phyloP scores from a whole-genome alignment of 305 asterid species.

The Striga hermonthica region DNA sequence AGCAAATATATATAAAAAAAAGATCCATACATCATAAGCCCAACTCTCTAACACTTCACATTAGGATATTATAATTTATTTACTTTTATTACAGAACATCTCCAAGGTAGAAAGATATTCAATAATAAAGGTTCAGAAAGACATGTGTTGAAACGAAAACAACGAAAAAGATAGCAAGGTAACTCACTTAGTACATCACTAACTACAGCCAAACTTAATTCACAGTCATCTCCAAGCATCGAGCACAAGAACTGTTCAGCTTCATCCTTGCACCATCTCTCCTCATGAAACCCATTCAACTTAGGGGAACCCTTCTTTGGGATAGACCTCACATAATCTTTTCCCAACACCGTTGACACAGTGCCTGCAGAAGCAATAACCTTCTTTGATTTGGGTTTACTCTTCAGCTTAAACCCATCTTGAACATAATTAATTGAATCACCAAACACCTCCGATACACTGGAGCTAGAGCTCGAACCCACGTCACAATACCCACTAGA shows the following conservation, averaged over 20 bases:
- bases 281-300: constrained; percentile 39
- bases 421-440: constrained; percentile 34
- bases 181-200: constrained; percentile 83
- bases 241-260: constrained; percentile 76
- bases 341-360: constrained; percentile 69
- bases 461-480: constrained; percentile 55
- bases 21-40: background rate
- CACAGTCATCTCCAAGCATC: constrained; percentile 73
- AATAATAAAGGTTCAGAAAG: constrained; percentile 8
- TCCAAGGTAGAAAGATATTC: background rate
- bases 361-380: constrained; percentile 74
- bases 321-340: constrained; percentile 72
- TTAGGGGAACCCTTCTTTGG: constrained; percentile 51
- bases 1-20: background rate
- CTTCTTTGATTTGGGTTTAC: constrained; percentile 49
- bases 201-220: constrained; percentile 63
- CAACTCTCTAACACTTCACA: background rate
- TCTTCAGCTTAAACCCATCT: constrained; percentile 43
- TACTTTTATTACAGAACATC: background rate
- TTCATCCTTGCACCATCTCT: constrained; percentile 54
- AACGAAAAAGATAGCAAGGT: constrained; percentile 20
- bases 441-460: constrained; percentile 41
- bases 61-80: background rate
- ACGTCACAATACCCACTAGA: constrained; percentile 50
- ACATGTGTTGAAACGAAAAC: constrained; percentile 7